Percentiles rank a stretch among this genome's conserved stretches.
phyloP scores from a whole-genome alignment of 2,329 filamentous ascomycete species.

The Epicoccum nigrum region DNA sequence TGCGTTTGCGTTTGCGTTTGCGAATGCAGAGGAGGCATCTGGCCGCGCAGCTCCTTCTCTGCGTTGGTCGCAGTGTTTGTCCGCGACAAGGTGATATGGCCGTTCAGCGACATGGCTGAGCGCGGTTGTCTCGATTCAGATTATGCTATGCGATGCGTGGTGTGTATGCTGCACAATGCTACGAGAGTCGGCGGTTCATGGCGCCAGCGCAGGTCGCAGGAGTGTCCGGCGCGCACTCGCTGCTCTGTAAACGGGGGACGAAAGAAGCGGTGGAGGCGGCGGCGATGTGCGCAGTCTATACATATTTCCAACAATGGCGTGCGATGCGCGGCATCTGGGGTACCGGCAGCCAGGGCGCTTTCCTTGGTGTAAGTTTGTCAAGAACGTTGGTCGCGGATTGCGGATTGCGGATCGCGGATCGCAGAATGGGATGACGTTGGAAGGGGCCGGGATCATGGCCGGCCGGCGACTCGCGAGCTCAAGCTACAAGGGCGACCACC shows the following conservation, averaged over 20 bases:
- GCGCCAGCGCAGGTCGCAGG: slow-evolving; percentile 25
- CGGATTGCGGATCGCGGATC: no score
- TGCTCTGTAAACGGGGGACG: slow-evolving; percentile 19
- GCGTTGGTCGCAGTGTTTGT: slow-evolving; percentile 22
- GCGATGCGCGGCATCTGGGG: slow-evolving; percentile 10
- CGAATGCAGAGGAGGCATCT: slow-evolving; percentile 34
- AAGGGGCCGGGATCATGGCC: slow-evolving; percentile 8
- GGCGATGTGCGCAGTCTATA: slow-evolving; percentile 17
- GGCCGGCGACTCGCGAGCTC: background rate
- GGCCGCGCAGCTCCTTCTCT: slow-evolving; percentile 38
- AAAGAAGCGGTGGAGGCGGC: slow-evolving; percentile 1
- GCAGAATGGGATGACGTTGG: slow-evolving; percentile 17
- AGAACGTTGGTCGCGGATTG: slow-evolving; percentile 8
- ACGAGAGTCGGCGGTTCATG: slow-evolving; percentile 24
- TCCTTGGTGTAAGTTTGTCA: background rate
- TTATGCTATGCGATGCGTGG: slow-evolving; percentile 8
- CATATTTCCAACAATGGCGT: slow-evolving; percentile 26
- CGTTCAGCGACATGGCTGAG: slow-evolving; percentile 19
- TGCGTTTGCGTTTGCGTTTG: no score
- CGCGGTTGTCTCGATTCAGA: background rate
- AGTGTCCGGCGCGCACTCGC: slow-evolving; percentile 25
- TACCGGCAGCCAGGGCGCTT: background rate
- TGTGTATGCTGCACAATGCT: slow-evolving; percentile 19
- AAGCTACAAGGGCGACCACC: no score
- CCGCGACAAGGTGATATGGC: slow-evolving; percentile 14